Evolutionary conservation across 192 early-diverging fungal species (phyloP).

Genomic region (Obelidium mucronatum): DNA sequence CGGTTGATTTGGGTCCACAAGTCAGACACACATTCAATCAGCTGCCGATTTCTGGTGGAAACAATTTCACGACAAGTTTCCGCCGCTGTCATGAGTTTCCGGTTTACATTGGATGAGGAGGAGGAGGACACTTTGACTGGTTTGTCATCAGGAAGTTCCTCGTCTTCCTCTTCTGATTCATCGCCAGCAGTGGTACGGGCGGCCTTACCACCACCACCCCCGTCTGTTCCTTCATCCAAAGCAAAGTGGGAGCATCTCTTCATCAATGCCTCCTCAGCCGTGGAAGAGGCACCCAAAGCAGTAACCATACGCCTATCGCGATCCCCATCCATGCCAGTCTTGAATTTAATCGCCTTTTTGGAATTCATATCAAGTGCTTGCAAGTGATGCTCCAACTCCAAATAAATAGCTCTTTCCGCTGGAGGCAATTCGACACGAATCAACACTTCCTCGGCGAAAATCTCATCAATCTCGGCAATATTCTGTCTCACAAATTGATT

Average conservation of each 20-base stretch:
- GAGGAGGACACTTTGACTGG: background rate
- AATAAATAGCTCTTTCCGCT: conserved; percentile 52
- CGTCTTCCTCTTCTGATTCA: conserved; percentile 26
- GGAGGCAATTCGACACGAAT: conserved; percentile 42
- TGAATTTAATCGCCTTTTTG: conserved; percentile 45
- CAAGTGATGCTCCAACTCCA: conserved; percentile 57
- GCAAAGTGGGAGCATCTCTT: conserved; percentile 59
- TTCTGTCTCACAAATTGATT: conserved; percentile 54
- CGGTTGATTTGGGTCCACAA: conserved; percentile 31
- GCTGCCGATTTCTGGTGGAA: conserved; percentile 38
- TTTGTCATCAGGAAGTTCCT: background rate
- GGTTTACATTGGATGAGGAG: background rate
- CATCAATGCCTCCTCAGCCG: conserved; percentile 54
- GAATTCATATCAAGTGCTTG: conserved; percentile 52
- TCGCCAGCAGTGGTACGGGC: conserved; percentile 11
- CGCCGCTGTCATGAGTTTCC: conserved; percentile 24
- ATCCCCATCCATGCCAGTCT: conserved; percentile 43
- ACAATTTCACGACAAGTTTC: conserved; percentile 52
- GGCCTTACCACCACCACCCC: background rate
- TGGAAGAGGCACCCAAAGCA: conserved; percentile 41
- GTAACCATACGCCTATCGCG: conserved; percentile 40
- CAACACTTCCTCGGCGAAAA: conserved; percentile 38
- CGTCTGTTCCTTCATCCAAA: conserved; percentile 20
- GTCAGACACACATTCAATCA: conserved; percentile 40
- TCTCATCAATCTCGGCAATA: conserved; percentile 57